A percentile compares a stretch with the other conserved stretches of the same genome.
phyloP scores from a whole-genome alignment of 1,284 basidiomycete species.

The Sanghuangporus baumii region DNA sequence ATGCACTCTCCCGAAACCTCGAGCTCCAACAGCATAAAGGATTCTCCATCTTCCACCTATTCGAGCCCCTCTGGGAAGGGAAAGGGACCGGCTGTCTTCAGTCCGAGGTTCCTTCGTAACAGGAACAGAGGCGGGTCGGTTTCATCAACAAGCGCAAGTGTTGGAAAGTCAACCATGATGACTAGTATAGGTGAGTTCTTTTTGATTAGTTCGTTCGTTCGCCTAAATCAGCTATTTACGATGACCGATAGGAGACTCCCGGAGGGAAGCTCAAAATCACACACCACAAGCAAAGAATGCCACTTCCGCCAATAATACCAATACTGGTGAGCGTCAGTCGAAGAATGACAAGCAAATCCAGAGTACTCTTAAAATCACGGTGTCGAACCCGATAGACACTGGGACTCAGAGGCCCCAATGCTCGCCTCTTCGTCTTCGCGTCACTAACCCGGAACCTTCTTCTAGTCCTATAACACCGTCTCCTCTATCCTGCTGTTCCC shows the following conservation, averaged over 20 bases:
- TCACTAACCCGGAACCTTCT: neutral
- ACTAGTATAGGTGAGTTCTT: neutral
- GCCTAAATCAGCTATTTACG: neutral
- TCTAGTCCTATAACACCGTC: neutral
- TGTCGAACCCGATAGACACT: neutral
- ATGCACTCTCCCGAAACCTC: neutral
- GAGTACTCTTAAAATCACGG: neutral
- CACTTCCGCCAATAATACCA: neutral
- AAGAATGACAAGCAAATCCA: neutral
- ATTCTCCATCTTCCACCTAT: neutral
- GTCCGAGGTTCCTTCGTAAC: neutral
- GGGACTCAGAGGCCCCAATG: constrained; percentile 6
- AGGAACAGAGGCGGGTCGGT: neutral
- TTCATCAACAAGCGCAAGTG: neutral
- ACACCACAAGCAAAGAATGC: neutral
- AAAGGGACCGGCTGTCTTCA: neutral
- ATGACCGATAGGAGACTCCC: no score
- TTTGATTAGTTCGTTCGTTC: no score
- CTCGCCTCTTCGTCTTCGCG: constrained; percentile 6
- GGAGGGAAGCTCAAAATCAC: neutral
- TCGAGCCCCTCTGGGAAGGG: neutral
- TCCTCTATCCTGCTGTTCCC: constrained; percentile 4
- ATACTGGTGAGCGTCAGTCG: neutral
- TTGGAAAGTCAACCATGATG: neutral
- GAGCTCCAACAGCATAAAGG: neutral